phyloP scores from a whole-genome alignment of 1,284 basidiomycete genomes.

The Violaceomyces palustris region DNA sequence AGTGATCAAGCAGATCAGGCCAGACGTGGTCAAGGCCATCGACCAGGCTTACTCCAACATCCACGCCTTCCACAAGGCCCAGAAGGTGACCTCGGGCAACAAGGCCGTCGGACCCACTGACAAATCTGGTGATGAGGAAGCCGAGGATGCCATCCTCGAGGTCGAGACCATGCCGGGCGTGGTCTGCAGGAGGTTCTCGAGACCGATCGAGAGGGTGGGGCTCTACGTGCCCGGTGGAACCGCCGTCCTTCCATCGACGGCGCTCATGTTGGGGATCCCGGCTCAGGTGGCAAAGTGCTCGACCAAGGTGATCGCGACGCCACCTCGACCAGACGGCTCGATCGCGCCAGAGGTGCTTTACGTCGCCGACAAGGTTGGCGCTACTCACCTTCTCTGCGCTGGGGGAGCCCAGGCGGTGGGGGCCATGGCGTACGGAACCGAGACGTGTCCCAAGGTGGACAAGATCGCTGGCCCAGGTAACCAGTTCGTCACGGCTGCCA shows the following conservation, averaged over 20 bases:
- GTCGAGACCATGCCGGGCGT: constrained; percentile 99
- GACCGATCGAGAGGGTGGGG: constrained; percentile 89
- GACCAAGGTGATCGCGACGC: constrained; percentile 88
- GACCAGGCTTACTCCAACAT: constrained; percentile 90
- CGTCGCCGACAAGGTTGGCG: constrained; percentile 45
- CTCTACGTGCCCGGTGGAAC: constrained; percentile 97
- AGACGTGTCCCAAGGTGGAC: constrained; percentile 95
- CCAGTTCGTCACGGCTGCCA: constrained; percentile 98
- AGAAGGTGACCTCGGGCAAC: constrained; percentile 47
- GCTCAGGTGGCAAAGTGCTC: constrained; percentile 95
- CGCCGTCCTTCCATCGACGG: constrained; percentile 90
- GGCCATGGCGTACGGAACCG: constrained; percentile 92
- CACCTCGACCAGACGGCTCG: constrained; percentile 62
- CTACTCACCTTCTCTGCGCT: constrained; percentile 53
- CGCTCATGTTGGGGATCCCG: constrained; percentile 95
- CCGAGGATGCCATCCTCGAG: constrained; percentile 61
- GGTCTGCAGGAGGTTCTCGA: constrained; percentile 65
- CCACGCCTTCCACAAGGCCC: constrained; percentile 55
- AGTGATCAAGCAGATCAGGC: constrained; percentile 45
- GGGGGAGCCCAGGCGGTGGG: constrained; percentile 97
- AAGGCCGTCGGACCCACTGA: constrained; percentile 56
- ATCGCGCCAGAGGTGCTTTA: constrained; percentile 52
- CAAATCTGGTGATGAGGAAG: constrained; percentile 3
- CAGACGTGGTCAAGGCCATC: constrained; percentile 69
- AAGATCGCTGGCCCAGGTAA: constrained; percentile 97